Evolutionary conservation across 2,329 filamentous ascomycete genomes (phyloP).

Genomic region (Colletotrichum tropicale): DNA sequence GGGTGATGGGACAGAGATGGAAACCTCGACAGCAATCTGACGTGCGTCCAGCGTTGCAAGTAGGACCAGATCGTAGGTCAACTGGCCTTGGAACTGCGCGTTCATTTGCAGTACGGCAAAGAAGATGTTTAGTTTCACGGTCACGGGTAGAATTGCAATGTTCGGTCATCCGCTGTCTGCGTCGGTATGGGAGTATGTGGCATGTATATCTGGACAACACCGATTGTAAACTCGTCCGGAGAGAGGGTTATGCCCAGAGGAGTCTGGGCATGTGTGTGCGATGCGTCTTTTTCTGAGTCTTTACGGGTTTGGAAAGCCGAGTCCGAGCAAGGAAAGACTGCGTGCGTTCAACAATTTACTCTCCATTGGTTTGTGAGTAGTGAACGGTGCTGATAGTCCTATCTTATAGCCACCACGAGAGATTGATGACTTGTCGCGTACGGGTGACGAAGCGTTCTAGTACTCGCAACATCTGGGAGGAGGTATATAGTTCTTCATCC

Average conservation of each 20-base stretch:
- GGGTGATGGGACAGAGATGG: not conserved
- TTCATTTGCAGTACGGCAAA: rapidly evolving
- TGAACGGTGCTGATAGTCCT: rapidly evolving
- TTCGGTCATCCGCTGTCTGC: not conserved
- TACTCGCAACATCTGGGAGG: not conserved
- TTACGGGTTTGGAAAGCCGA: not conserved
- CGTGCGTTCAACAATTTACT: rapidly evolving
- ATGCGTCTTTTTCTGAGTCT: not conserved
- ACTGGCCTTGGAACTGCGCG: not conserved
- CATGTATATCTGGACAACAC: not conserved
- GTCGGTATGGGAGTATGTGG: rapidly evolving
- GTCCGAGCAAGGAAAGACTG: not conserved
- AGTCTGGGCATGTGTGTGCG: rapidly evolving
- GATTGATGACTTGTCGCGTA: no score
- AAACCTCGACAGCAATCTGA: not conserved
- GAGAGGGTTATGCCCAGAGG: not conserved
- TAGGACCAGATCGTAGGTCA: rapidly evolving
- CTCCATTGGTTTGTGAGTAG: not conserved
- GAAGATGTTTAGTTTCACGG: not conserved
- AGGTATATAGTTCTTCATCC: rapidly evolving
- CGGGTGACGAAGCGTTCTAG: not conserved
- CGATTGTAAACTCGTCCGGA: not conserved
- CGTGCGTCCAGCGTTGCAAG: not conserved
- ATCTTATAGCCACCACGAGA: not conserved
- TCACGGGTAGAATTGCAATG: not conserved